Percentiles rank a stretch among this genome's conserved stretches.
phyloP scores from a whole-genome alignment of 2,329 filamentous ascomycete species.

The Fusarium proliferatum region DNA sequence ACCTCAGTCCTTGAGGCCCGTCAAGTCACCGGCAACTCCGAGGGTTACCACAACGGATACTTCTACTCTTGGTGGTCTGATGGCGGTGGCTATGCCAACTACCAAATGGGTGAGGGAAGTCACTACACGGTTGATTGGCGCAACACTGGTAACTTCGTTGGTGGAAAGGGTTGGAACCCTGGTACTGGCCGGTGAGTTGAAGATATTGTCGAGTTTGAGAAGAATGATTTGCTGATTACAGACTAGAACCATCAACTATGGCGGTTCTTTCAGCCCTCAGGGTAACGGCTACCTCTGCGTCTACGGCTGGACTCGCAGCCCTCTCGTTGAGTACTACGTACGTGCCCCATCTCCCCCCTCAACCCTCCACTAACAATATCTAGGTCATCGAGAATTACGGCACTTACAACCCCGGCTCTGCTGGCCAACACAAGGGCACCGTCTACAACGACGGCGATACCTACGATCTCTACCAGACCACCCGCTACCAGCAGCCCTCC shows the following conservation, averaged over 20 bases:
- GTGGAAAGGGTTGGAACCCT: conserved; percentile 21
- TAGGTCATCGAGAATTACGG: conserved; percentile 12
- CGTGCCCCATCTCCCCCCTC: fast-evolving
- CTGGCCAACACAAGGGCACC: conserved; percentile 7
- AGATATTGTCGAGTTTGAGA: too few species aligned
- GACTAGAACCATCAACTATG: conserved; percentile 16
- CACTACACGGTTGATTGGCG: conserved; percentile 12
- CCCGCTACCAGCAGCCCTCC: conserved; percentile 1
- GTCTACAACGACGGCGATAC: conserved; percentile 19
- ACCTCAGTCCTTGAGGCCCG: conserved; percentile 11
- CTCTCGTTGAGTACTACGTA: conserved; percentile 24
- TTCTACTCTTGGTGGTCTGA: conserved; percentile 30
- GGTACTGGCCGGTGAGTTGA: conserved; percentile 13
- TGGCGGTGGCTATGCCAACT: conserved; percentile 12
- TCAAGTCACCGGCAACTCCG: conserved; percentile 11
- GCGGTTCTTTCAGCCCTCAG: conserved; percentile 12
- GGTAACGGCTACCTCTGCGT: conserved; percentile 15
- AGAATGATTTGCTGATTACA: neutral
- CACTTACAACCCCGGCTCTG: neutral
- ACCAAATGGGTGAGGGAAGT: conserved; percentile 5
- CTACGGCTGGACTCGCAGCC: conserved; percentile 15
- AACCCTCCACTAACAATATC: fast-evolving
- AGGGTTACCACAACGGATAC: conserved; percentile 15
- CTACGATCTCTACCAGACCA: conserved; percentile 9
- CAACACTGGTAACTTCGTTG: conserved; percentile 25